phyloP scores from a whole-genome alignment of 306 rosid species.

The Abrus pulchellus region DNA sequence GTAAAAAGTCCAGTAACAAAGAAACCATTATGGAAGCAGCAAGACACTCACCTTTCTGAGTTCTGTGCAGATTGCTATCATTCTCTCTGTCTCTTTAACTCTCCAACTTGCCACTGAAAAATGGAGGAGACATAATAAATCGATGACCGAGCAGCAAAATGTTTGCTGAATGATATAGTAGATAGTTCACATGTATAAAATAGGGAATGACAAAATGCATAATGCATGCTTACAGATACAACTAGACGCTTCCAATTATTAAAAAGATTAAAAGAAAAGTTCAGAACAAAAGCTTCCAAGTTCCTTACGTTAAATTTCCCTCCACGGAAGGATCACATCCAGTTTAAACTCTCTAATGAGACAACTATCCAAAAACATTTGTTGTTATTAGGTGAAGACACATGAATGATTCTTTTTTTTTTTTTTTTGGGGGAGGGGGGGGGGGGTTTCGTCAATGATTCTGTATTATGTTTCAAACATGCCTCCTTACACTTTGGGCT shows the following conservation, averaged over 20 bases:
- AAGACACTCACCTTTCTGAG: conserved; percentile 80
- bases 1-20: neutral
- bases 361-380: neutral
- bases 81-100: conserved; percentile 98
- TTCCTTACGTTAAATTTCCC: neutral
- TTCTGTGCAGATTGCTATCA: conserved; percentile 99
- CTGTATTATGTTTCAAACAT: neutral
- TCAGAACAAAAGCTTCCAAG: neutral
- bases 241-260: conserved; percentile 20
- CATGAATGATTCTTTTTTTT: neutral
- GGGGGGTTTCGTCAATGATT: neutral
- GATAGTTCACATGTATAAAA: conserved; percentile 13
- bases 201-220: conserved; percentile 31
- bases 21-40: conserved; percentile 35
- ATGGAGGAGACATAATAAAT: conserved; percentile 38
- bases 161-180: conserved; percentile 26
- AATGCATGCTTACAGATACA: conserved; percentile 18
- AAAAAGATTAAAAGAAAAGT: neutral
- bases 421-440: too few relatives aligned
- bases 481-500: neutral
- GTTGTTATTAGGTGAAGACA: neutral
- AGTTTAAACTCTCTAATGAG: neutral
- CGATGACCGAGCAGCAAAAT: conserved; percentile 5
- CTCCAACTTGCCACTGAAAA: conserved; percentile 99
- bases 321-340: neutral